Conservation (phyloP, 192 early-diverging fungal species). For the Borealophlyctis nickersoniae region DNA sequence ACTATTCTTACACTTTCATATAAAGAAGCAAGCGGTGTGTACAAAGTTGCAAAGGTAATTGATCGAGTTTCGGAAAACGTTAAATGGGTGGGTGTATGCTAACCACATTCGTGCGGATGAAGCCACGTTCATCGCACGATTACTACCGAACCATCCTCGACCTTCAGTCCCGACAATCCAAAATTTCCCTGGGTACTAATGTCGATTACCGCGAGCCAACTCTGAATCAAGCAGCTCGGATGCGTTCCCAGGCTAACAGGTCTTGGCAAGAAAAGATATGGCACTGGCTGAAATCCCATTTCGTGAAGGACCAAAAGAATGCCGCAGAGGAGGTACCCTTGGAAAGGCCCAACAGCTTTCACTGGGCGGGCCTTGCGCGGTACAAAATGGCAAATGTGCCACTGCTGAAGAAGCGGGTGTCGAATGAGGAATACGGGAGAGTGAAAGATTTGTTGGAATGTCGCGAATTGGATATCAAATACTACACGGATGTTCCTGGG, state of each 20-base stretch:
- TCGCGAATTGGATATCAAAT: slow-evolving; percentile 51
- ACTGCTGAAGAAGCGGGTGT: slow-evolving; percentile 8
- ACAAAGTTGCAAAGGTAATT: slow-evolving; percentile 34
- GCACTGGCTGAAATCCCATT: too few species aligned
- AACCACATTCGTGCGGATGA: neutral
- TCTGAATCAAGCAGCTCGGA: slow-evolving; percentile 43
- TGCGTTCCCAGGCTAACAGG: slow-evolving; percentile 17
- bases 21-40: slow-evolving; percentile 55
- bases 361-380: slow-evolving; percentile 62
- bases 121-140: slow-evolving; percentile 57
- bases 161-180: slow-evolving; percentile 48
- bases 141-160: slow-evolving; percentile 56
- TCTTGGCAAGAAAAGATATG: too few species aligned
- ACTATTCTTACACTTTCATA: slow-evolving; percentile 60
- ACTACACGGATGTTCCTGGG: slow-evolving; percentile 69
- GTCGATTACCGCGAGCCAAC: slow-evolving; percentile 58
- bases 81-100: neutral
- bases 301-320: too few species aligned
- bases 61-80: neutral
- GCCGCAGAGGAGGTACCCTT: too few species aligned
- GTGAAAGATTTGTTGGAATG: slow-evolving; percentile 60
- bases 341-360: too few species aligned
- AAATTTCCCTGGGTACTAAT: slow-evolving; percentile 57
- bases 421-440: slow-evolving; percentile 65
- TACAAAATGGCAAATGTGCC: slow-evolving; percentile 46